These are phyloP conservation scores for Phyllosticta citrichinensis DNA, from an alignment of 2,329 filamentous ascomycete genomes.

Conservation along the genomic window DNA sequence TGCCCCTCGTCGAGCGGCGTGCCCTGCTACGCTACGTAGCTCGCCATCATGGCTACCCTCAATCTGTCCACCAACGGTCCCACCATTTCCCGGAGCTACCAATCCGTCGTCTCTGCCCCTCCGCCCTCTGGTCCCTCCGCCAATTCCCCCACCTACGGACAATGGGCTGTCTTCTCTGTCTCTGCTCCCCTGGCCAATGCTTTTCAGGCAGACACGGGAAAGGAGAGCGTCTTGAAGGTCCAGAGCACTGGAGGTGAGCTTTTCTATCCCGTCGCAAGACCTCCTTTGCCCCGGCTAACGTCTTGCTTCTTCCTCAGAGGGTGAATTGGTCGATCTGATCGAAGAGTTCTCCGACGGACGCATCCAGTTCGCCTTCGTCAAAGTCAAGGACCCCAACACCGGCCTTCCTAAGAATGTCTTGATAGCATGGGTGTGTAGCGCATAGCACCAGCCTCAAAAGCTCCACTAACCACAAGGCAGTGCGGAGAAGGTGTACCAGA, in stretches of 20 bases:
- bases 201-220: conserved; percentile 75
- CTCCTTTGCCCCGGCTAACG: conserved; percentile 16
- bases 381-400: conserved; percentile 91
- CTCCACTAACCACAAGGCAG: conserved; percentile 27
- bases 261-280: conserved; percentile 2
- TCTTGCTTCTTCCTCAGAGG: conserved; percentile 48
- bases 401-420: conserved; percentile 82
- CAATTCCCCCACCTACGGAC: conserved; percentile 70
- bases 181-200: conserved; percentile 85
- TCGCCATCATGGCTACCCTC: conserved; percentile 62
- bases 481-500: conserved; percentile 98
- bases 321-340: conserved; percentile 77
- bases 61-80: conserved; percentile 45
- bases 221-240: conserved; percentile 93
- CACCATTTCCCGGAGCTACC: conserved; percentile 48
- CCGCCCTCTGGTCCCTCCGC: conserved; percentile 46
- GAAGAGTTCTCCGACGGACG: conserved; percentile 96
- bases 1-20: conserved; percentile 2
- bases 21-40: background rate
- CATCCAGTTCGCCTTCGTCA: conserved; percentile 93
- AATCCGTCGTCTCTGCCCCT: conserved; percentile 54
- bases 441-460: background rate
- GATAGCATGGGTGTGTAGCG: conserved; percentile 65
- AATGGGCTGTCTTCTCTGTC: conserved; percentile 92
- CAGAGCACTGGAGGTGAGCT: conserved; percentile 71